Evolutionary conservation across 2,329 filamentous ascomycete species (phyloP).

Genomic region (Phaeophleospora eucalypticola): DNA sequence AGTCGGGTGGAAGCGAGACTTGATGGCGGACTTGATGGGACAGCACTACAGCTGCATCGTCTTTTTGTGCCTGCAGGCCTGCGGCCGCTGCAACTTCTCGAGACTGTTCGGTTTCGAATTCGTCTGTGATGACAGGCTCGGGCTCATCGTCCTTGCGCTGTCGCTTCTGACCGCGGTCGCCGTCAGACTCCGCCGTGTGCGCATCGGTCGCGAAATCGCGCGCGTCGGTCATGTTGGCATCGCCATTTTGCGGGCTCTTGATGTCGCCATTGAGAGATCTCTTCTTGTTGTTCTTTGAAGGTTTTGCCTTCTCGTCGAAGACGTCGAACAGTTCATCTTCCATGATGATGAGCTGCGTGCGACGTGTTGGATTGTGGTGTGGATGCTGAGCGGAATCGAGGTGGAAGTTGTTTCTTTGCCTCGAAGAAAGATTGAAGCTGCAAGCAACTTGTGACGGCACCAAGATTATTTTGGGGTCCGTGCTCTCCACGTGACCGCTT

Average conservation of each 20-base stretch:
- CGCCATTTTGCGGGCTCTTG: slow-evolving; percentile 47
- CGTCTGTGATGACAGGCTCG: slow-evolving; percentile 82
- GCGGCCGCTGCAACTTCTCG: slow-evolving; percentile 80
- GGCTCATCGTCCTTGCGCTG: slow-evolving; percentile 61
- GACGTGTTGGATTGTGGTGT: not conserved
- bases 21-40: slow-evolving; percentile 99
- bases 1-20: slow-evolving; percentile 83
- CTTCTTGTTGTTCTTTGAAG: slow-evolving; percentile 62
- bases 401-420: not conserved
- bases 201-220: slow-evolving; percentile 10
- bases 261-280: slow-evolving; percentile 77
- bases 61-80: slow-evolving; percentile 60
- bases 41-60: slow-evolving; percentile 69
- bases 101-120: slow-evolving; percentile 91
- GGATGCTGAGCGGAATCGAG: not conserved
- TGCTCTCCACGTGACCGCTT: not conserved
- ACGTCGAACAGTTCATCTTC: slow-evolving; percentile 33
- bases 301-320: slow-evolving; percentile 30
- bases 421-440: not conserved
- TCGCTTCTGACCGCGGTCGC: slow-evolving; percentile 51
- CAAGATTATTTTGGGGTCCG: not conserved
- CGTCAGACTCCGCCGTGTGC: slow-evolving; percentile 6
- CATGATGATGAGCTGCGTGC: not conserved
- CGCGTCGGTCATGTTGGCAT: slow-evolving; percentile 45
- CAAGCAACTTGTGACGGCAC: not conserved